A percentile compares a stretch with the other conserved stretches of the same genome.
phyloP scores from a whole-genome alignment of 176 grass and related monocot species.

The Hordeum vulgare region MorexV3_pseudomolecules_assembly NC_058521.1:436846460-436846959 shows the following conservation, averaged over 20 bases:
- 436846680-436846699: constrained; percentile 23
- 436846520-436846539: constrained; percentile 30
- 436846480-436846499: constrained; percentile 60
- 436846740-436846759: constrained; percentile 47
- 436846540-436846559: constrained; percentile 16
- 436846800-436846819: not conserved
- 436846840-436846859: too few species aligned
- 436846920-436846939: too few species aligned
- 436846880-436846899: too few species aligned
- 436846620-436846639: not conserved
- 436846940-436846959: too few species aligned
- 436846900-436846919: too few species aligned
- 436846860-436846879: too few species aligned
- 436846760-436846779: not conserved
- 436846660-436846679: not conserved
- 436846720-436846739: constrained; percentile 37
- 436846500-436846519: constrained; percentile 88
- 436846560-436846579: not conserved
- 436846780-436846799: constrained; percentile 20
- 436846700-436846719: constrained; percentile 39
- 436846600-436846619: constrained; percentile 3
- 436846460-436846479: constrained; percentile 91
- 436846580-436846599: not conserved
- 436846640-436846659: not conserved
- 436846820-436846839: not conserved